Evolutionary conservation across 164 flowering plant species (phyloP).

Genomic region (Piper longum): DNA sequence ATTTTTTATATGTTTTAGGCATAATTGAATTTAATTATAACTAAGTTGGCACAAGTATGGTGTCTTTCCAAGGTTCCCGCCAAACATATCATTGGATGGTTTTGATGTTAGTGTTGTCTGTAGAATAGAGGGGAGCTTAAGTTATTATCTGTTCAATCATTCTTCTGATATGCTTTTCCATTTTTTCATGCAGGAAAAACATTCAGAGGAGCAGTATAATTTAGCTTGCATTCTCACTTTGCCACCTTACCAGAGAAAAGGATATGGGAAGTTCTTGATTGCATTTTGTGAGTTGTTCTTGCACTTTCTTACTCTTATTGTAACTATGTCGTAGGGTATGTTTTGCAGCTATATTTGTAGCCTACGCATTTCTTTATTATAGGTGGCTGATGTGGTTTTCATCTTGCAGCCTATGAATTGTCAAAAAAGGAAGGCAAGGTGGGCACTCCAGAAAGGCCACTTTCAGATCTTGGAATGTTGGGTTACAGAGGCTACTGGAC

Average conservation of each 20-base stretch:
- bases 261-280: slow-evolving; percentile 94
- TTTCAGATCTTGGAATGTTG: slow-evolving; percentile 85
- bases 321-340: no score
- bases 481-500: slow-evolving; percentile 99
- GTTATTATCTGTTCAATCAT: background rate
- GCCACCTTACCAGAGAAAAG: slow-evolving; percentile 98
- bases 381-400: background rate
- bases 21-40: no score
- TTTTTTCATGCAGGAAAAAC: slow-evolving; percentile 67
- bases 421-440: slow-evolving; percentile 98
- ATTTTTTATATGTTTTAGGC: no score
- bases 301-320: background rate
- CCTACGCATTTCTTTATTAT: no score
- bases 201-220: slow-evolving; percentile 94
- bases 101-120: background rate
- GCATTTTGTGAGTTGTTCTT: slow-evolving; percentile 72
- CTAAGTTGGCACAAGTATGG: no score
- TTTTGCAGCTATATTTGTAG: no score
- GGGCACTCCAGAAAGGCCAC: slow-evolving; percentile 96
- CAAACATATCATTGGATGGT: background rate
- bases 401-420: slow-evolving; percentile 70
- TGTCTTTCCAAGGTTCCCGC: no score
- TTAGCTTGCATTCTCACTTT: slow-evolving; percentile 96
- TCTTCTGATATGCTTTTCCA: background rate
- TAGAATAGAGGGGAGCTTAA: background rate